Base-by-base conservation (phyloP, 2,329 filamentous ascomycete genomes). In the Aureobasidium mangrovei region DNA sequence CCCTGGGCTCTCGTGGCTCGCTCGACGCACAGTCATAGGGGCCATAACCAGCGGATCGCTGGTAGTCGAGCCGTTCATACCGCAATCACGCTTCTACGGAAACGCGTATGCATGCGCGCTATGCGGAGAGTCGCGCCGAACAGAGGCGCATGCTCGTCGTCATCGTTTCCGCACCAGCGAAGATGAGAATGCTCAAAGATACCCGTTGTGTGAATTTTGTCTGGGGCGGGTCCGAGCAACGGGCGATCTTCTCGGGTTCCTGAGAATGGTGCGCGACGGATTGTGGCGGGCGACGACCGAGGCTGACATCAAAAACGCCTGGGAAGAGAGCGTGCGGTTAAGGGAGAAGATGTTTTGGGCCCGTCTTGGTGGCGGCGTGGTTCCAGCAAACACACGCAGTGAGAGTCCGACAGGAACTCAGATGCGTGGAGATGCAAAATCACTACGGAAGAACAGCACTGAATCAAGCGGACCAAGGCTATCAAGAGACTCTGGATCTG, bases 281-380 rank as follows among this genome's bases (percentile, higher is more conserved):
- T 86, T 95, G 64, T 93, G 93, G 83, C 83, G 88, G 48, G 84
- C 86, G 9, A 87, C 91, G 44, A 87, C 86, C 55, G 81, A 86
- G 38, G 88, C 93, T 47, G 87, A 90, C 33, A 88, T 94, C 32
- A 88, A 86, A 65, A 81, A 83, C 29, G 89, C 90, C 0, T 98
- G 93, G 93, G 91, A 97, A 66, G 93, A 98, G 73, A 89, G 89
- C 55, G 86, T 96, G 8, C 82, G 86, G 31, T 71, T 97, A 45
- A 79, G 93, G 48, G 93, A 98, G 68, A 84, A 91, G 62, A 95
- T 98, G 86, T 98, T 98, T 67, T 98, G 93, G 93, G 83, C 88
- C 48, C 81, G 93, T 54, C 82, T 98, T 51, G 91, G 91, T 28
- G 93, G 91, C 29, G 93, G 93, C 10, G 89, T 98, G 2, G 73